Evolutionary conservation across 2,329 filamentous ascomycete genomes (phyloP), one percentile per base, ranked within the genome.

Genomic region (Pseudogymnoascus pannorum): DNA sequence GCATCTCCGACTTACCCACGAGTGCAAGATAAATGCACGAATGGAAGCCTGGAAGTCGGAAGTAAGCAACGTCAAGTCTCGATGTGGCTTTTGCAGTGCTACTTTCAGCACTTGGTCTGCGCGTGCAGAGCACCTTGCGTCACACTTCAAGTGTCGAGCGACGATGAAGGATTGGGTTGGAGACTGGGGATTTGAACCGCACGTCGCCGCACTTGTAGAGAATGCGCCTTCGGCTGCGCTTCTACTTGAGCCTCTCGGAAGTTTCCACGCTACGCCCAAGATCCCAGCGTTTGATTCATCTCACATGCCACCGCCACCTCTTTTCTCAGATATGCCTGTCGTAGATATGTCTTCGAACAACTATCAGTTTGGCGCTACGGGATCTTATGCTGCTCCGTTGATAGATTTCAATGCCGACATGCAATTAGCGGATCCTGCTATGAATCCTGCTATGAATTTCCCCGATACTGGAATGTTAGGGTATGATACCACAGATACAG

Each of bases 1-100:
- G 67, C 83, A 86, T 69, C 71, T 86, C 31, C 77, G 82, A 35
- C 72, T 86, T 60, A 83, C 85, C 76, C 83, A 86, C 67, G 77
- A 78, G 63, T 80, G 79, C 66, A 82, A 81, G 64, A 78, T 84
- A 70, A 76, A 75, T 2, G 66, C 75, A 1, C 77, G 75, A 59
- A 86, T 85, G 82, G 80, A 85, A 24, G 73, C 73, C 36, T 86
- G 83, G 83, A 83, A 82, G 68, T 79, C 79, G 26, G 78, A 78
- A 58, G 79, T 78, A 3, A 77, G 77, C 14, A 77, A 79, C 58
- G 78, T 86, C 66, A 81, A 79, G 61, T 77, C 76, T 16, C 72
- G 76, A 5, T 78, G 76, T 64, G 76, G 76, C 1, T 77, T 78
- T 64, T 78, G 76, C 63, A 69, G 67, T 14, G 67, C 71, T n/a